Base-by-base conservation (phyloP, 2,329 filamentous ascomycete species). In the Xylariaceae sp. region DNA sequence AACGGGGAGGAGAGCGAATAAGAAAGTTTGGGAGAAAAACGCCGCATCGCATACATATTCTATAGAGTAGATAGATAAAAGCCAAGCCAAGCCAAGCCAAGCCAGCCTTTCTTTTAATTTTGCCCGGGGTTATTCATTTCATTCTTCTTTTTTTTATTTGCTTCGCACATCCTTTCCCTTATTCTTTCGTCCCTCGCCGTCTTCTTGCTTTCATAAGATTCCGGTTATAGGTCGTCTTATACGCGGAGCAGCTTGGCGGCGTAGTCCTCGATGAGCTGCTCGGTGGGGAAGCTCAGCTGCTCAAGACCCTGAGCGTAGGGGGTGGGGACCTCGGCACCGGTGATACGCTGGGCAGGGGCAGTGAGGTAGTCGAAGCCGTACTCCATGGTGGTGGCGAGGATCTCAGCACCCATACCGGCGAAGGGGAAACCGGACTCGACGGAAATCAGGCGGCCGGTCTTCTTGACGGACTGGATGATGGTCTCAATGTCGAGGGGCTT, bases 361-460 rank as follows among this genome's bases (percentile, higher is more conserved):
- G 97, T 88, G 66, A 99, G 88, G 81, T 96, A 97, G 80, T 99
- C 94, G 73, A 97, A 99, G 65, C 86, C 92, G 77, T 97, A 99
- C 80, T 99, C 94, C 88, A 96, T 96, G 64, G 91, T 88, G 62
- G 97, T 82, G 61, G 94, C 94, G 65, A 99, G 85, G 70, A 99
- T 92, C 80, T 99, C 94, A 59, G 93, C 85, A 61, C 88, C 85
- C 68, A 99, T 91, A 74, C 94, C 94, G 73, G 92, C 99, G 71
- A 90, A 90, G 64, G 94, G 94, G 85, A 92, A 99, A 66, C 93
- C 94, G 59, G 92, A 97, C 79, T 97, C 93, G 68, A 99, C 91
- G 48, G 86, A 87, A 75, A 99, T 83, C 64, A 99, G 85, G 72
- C 88, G 89, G 75, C 90, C 88, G 15, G 94, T 99, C 88, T 99